Evolutionary conservation across 139 green algal species (phyloP), one percentile per base, ranked within the genome.

Genomic region (Chara braunii): DNA sequence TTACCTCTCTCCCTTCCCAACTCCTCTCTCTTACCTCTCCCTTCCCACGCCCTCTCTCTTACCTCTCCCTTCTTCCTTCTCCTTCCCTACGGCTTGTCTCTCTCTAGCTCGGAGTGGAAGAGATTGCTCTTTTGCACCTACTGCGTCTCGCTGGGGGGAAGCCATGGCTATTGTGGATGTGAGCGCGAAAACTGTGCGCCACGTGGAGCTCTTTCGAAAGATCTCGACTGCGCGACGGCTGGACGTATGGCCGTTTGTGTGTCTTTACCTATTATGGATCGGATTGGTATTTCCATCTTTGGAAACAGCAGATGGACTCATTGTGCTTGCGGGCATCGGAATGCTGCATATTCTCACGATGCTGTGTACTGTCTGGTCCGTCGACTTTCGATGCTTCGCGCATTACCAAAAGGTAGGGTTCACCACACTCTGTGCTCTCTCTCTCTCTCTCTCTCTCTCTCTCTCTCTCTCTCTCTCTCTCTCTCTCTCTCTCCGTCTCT

Each of bases 161-260:
- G 18, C 40, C 18, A 71, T 71, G 62, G 62, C 62, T n/a, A 69
- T 71, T n/a, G n/a, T n/a, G n/a, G 12, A 14, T n/a, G 62, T 73
- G 2, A 31, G 34, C 11, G 23, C 66, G 24, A 76, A 76, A 32
- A 72, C 26, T 6, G 43, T 76, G 14, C 33, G 30, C 23, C 24
- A 22, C 12, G 68, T 76, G 5, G 60, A 74, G 23, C 26, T 75
- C 22, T 76, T 73, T 48, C 62, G 37, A n/a, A 64, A 48, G 68
- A 40, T 76, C 32, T 60, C 68, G 11, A 30, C 26, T 11, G 11
- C 12, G 4, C 26, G 24, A 24, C 58, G 68, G 24, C 43, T 76
- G 14, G 68, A 76, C 51, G 68, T 75, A 24, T 76, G 51, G 68
- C 68, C 68, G 18, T 76, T 72, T 59, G 58, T 31, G 7, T 8